phyloP scores from a whole-genome alignment of 805 yeast genomes.

The Zygotorulaspora sp. region DNA sequence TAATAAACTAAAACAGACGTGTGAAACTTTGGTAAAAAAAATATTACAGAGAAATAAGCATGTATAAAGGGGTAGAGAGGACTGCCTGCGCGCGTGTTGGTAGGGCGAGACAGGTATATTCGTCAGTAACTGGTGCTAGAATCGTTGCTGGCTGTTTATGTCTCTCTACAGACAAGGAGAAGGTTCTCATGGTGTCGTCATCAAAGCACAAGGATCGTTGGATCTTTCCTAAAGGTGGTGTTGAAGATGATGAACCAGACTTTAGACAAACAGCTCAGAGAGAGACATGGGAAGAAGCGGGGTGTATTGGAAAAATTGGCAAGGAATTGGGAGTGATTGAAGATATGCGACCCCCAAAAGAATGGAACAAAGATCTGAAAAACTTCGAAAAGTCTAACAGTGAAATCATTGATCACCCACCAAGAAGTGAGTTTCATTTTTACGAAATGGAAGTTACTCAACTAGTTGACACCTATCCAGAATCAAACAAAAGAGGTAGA shows the following conservation, averaged over 20 bases:
- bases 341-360: constrained; percentile 52
- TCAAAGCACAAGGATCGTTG: constrained; percentile 63
- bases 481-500: constrained; percentile 53
- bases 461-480: constrained; percentile 72
- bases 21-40: too few species aligned
- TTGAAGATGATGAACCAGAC: constrained; percentile 71
- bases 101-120: constrained; percentile 55
- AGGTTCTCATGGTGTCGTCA: constrained; percentile 77
- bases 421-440: constrained; percentile 83
- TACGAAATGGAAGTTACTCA: constrained; percentile 65
- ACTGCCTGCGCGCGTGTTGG: constrained; percentile 48
- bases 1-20: too few species aligned
- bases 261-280: constrained; percentile 57
- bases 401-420: constrained; percentile 42
- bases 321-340: constrained; percentile 58
- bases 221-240: constrained; percentile 96
- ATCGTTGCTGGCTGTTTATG: constrained; percentile 92
- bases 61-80: constrained; percentile 22
- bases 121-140: constrained; percentile 63
- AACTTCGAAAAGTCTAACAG: constrained; percentile 19
- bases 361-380: constrained; percentile 36
- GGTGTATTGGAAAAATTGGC: constrained; percentile 64
- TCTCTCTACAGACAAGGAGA: constrained; percentile 48
- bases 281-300: constrained; percentile 98
- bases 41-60: too few species aligned